Percentiles rank a stretch among this genome's conserved stretches.
phyloP scores from a whole-genome alignment of 1,139 yeast genomes.

The Groenewaldozyma auringiensis region DNA sequence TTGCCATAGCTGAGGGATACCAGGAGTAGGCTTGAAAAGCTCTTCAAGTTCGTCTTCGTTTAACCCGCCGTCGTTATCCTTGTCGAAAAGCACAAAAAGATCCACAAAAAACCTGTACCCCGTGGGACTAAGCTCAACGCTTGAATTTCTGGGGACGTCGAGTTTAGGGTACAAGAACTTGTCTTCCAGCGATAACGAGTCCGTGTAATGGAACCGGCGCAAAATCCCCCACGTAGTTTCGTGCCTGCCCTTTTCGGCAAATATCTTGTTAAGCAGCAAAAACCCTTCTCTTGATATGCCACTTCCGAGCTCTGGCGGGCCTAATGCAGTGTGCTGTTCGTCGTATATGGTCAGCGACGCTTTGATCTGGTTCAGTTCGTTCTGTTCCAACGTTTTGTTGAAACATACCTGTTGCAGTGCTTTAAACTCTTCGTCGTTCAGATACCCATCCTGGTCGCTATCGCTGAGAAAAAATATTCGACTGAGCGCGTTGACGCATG shows the following conservation, averaged over 20 bases:
- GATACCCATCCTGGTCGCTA: slow-evolving; percentile 78
- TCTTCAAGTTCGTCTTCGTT: slow-evolving; percentile 60
- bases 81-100: slow-evolving; percentile 75
- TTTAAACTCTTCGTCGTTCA: slow-evolving; percentile 62
- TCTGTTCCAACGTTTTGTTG: slow-evolving; percentile 46
- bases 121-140: slow-evolving; percentile 88
- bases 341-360: slow-evolving; percentile 23
- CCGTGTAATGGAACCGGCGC: slow-evolving; percentile 81
- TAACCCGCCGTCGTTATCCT: slow-evolving; percentile 92
- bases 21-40: slow-evolving; percentile 84
- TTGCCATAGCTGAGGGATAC: slow-evolving; percentile 79
- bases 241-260: slow-evolving; percentile 86
- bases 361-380: slow-evolving; percentile 47
- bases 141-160: slow-evolving; percentile 68
- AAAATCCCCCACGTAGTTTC: slow-evolving; percentile 95
- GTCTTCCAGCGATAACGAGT: slow-evolving; percentile 77
- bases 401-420: slow-evolving; percentile 71
- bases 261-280: slow-evolving; percentile 63
- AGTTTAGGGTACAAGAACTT: slow-evolving; percentile 65
- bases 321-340: not conserved
- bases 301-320: slow-evolving; percentile 2
- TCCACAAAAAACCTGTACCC: slow-evolving; percentile 92
- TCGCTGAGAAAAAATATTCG: slow-evolving; percentile 82
- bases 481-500: slow-evolving; percentile 66
- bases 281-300: slow-evolving; percentile 76